phyloP scores from a whole-genome alignment of 495 filamentous ascomycete genomes.

The Penicillium ucsense region DNA sequence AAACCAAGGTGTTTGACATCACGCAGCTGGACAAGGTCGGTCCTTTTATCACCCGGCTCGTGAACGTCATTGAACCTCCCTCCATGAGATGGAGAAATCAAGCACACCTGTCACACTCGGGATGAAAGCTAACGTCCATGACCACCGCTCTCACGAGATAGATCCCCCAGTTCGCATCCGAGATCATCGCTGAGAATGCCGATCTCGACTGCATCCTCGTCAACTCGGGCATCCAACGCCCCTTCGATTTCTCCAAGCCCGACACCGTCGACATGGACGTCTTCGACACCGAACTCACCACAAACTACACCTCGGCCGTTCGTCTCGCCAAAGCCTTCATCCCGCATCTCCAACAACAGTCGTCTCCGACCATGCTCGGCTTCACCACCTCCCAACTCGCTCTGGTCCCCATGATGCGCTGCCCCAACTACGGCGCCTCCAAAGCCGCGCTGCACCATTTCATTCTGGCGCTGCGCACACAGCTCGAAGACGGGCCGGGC shows the following conservation, averaged over 20 bases:
- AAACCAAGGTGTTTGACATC: constrained; percentile 51
- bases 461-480: constrained; percentile 49
- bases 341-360: constrained; percentile 47
- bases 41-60: neutral
- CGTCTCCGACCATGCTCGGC: constrained; percentile 20
- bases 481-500: constrained; percentile 37
- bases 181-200: constrained; percentile 45
- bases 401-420: constrained; percentile 32
- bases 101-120: too few relatives aligned
- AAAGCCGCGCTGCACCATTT: constrained; percentile 43
- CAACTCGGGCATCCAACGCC: constrained; percentile 38
- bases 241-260: constrained; percentile 54
- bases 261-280: constrained; percentile 45
- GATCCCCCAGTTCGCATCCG: constrained; percentile 18
- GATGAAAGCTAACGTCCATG: too few relatives aligned
- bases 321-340: constrained; percentile 53
- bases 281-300: constrained; percentile 48
- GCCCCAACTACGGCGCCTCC: constrained; percentile 37
- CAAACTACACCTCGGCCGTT: constrained; percentile 59
- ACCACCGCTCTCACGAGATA: neutral
- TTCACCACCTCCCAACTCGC: constrained; percentile 38
- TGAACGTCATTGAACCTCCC: neutral
- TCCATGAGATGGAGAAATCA: too few relatives aligned
- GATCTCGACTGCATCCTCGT: constrained; percentile 36
- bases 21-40: constrained; percentile 47